phyloP scores from a whole-genome alignment of 768 basidiomycete species.

The Termitomyces sp. region DNA sequence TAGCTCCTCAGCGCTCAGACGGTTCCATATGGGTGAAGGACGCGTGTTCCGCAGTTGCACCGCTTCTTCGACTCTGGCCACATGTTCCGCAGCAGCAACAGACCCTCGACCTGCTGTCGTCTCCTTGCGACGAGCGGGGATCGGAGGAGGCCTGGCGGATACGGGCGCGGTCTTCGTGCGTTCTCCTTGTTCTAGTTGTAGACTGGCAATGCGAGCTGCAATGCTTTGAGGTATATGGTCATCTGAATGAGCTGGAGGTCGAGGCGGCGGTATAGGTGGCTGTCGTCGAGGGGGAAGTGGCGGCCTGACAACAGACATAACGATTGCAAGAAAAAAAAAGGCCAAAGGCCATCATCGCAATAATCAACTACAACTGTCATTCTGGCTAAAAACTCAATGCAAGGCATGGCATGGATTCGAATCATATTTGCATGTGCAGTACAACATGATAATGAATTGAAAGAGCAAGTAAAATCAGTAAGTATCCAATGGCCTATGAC shows the following conservation, averaged over 20 bases:
- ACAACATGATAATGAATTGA: constrained; percentile 13
- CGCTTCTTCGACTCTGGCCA: background rate
- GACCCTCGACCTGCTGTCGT: background rate
- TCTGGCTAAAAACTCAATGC: background rate
- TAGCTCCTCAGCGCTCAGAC: constrained; percentile 12
- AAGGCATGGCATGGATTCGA: background rate
- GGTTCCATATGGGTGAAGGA: constrained; percentile 16
- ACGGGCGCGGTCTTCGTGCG: background rate
- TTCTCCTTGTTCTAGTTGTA: constrained; percentile 21
- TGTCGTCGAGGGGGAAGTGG: constrained; percentile 21
- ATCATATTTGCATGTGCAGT: constrained; percentile 11
- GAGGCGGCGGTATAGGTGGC: constrained; percentile 18
- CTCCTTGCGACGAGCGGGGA: constrained; percentile 12
- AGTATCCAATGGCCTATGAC: constrained; percentile 26
- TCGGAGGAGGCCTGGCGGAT: constrained; percentile 11
- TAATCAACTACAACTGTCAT: background rate
- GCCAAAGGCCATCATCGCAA: background rate
- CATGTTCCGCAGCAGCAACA: background rate
- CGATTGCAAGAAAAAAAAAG: background rate
- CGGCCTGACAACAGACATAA: constrained; percentile 13
- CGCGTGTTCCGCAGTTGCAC: background rate
- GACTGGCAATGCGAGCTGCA: constrained; percentile 25
- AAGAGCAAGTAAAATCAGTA: constrained; percentile 5
- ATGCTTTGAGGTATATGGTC: constrained; percentile 14
- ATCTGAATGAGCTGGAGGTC: background rate